These are phyloP conservation scores for Fusarium chlamydosporum DNA, from an alignment of 2,329 filamentous ascomycete species.

Conservation along the genomic window DNA sequence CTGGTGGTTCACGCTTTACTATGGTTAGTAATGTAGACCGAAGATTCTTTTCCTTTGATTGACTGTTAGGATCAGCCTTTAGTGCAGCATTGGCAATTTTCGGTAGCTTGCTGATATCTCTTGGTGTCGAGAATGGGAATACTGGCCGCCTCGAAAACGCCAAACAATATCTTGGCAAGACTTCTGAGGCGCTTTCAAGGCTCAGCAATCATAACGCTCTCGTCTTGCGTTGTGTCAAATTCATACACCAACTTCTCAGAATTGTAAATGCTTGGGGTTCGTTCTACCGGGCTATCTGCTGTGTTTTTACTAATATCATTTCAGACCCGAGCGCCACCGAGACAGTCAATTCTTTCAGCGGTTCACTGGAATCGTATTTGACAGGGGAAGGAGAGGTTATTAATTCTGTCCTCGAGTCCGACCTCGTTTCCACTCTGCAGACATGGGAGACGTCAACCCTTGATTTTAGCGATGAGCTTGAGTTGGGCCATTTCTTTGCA, in stretches of 20 bases:
- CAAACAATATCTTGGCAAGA: background rate
- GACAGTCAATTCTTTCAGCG: background rate
- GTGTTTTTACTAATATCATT: background rate
- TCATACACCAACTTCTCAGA: conserved; percentile 6
- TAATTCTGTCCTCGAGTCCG: background rate
- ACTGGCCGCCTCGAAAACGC: background rate
- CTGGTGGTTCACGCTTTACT: conserved; percentile 44
- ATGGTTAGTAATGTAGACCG: conserved; percentile 11
- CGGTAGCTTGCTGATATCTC: conserved; percentile 20
- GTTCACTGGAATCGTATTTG: background rate
- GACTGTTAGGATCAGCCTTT: conserved; percentile 1
- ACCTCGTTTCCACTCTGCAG: conserved; percentile 12
- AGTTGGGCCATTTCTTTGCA: conserved; percentile 16
- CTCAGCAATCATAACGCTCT: conserved; percentile 8
- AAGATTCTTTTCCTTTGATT: no score
- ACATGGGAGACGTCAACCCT: background rate
- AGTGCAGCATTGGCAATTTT: conserved; percentile 34
- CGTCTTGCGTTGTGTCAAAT: background rate
- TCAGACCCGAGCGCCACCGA: background rate
- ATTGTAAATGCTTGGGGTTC: conserved; percentile 8
- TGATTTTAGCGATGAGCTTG: conserved; percentile 16
- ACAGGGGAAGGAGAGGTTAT: background rate
- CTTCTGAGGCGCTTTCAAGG: background rate
- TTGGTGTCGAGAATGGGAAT: background rate
- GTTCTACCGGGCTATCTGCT: fast-evolving